A percentile compares a stretch with the other conserved stretches of the same genome.
Conservation (phyloP, 106 monocot genomes). For the Iris macrosiphon region DNA sequence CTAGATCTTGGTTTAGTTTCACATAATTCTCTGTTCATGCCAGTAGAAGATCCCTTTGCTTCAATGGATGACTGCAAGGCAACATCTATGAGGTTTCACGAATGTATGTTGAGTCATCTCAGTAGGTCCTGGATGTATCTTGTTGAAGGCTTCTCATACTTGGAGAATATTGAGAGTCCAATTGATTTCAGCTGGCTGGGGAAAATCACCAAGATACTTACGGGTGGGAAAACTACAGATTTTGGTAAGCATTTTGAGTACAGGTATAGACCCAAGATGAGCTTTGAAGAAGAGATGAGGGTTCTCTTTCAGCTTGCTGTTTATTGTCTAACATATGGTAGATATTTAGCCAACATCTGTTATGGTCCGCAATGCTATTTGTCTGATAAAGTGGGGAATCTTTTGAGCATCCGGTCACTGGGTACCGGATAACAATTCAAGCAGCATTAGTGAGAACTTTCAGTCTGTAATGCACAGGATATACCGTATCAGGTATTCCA, state of each 20-base stretch:
- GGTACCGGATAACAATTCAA: background rate
- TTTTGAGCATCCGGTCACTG: conserved; percentile 7
- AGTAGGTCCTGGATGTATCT: conserved; percentile 48
- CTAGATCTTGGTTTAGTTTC: background rate
- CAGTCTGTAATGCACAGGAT: background rate
- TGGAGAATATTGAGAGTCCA: conserved; percentile 46
- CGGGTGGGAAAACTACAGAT: background rate
- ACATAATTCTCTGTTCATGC: background rate
- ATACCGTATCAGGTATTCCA: background rate
- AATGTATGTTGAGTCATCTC: conserved; percentile 21
- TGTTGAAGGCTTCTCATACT: conserved; percentile 23
- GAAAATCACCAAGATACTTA: background rate
- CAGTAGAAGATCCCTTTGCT: background rate
- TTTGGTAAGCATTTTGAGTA: conserved; percentile 17
- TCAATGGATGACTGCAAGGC: conserved; percentile 22
- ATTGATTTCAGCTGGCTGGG: conserved; percentile 53
- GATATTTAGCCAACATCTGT: conserved; percentile 56
- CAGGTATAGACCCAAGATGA: conserved; percentile 4
- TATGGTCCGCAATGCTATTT: conserved; percentile 42
- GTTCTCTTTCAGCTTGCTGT: conserved; percentile 32
- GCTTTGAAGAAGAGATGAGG: conserved; percentile 21
- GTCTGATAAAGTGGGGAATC: conserved; percentile 9
- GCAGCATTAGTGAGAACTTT: too few relatives aligned
- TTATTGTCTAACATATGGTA: conserved; percentile 50
- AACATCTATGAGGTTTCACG: conserved; percentile 20